Base-by-base conservation (phyloP, 331 rosid genomes). In the Ulmus americana region DNA sequence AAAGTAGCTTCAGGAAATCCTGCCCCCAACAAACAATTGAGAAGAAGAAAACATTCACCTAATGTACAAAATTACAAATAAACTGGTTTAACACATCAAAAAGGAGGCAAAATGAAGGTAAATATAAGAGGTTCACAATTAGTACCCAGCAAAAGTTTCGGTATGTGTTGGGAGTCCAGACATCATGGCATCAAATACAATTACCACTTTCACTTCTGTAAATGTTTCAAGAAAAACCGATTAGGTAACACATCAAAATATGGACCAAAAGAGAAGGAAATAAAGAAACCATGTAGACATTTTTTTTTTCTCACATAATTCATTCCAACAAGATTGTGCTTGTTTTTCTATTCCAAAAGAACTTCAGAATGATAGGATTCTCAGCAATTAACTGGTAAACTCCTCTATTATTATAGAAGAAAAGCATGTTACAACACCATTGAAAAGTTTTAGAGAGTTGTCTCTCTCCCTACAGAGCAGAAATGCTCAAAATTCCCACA, bases 131-230 rank as follows among this genome's bases (percentile, higher is more conserved):
- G 76, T 49, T 70, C 15, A 63, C 22, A 73, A 63, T 78, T 54
- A 55, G 57, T 81, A 91, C 97, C 97, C 94, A 1, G 73, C 82
- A 60, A 84, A 85, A 64, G 52, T 64, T 80, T 92, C 88, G 78
- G 86, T 86, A 79, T 88, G 95, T 16, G 87, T 71, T 16, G 97
- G 94, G 73, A 86, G 84, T 74, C 96, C 96, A 63, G 97, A 92
- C 88, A 83, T 84, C 90, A 86, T 73, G 55, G 97, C 96, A 81
- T 92, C 97, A 72, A 92, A 92, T 44, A 92, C 97, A 69, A 74
- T 87, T 60, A 88, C 96, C 61, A 92, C 89, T 74, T 92, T 86
- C 69, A 92, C 86, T 82, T 92, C 98, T 88, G 88, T 39, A 63
- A 9, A 84, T 49, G 71, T 75, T 68, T 64, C 63, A 75, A 14